These are phyloP conservation scores for Nigrospora osmanthi DNA, from an alignment of 2,329 filamentous ascomycete genomes.

Conservation along the genomic window DNA sequence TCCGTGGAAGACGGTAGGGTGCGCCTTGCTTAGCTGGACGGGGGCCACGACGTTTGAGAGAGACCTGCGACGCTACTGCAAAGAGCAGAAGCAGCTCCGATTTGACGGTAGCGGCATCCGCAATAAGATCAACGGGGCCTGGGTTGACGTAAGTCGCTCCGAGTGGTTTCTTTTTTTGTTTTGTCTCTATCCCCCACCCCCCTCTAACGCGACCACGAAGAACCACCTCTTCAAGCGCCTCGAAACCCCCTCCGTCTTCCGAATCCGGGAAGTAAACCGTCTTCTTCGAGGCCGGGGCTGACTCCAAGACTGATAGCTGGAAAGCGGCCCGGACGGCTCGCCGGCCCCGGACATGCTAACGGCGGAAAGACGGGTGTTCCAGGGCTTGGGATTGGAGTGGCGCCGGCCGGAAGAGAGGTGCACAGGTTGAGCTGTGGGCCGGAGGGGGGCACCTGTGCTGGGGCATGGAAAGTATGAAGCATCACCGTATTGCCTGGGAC, in stretches of 20 bases:
- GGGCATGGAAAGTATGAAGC: too few species aligned
- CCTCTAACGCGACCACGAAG: too few species aligned
- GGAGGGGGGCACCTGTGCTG: too few species aligned
- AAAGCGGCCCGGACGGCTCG: constrained; percentile 41
- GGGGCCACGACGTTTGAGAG: constrained; percentile 86
- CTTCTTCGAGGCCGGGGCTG: too few species aligned
- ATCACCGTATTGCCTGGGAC: too few species aligned
- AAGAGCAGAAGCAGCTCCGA: constrained; percentile 63
- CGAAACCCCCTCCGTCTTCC: too few species aligned
- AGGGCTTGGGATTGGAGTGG: constrained; percentile 63
- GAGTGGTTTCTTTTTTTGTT: too few species aligned
- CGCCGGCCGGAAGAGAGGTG: constrained; percentile 60
- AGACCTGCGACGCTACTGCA: constrained; percentile 75
- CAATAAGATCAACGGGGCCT: constrained; percentile 53
- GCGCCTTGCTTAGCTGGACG: constrained; percentile 81
- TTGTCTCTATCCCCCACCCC: constrained; percentile 22
- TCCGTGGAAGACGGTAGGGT: constrained; percentile 84
- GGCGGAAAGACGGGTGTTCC: constrained; percentile 76
- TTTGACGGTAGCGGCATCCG: constrained; percentile 89
- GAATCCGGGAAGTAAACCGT: too few species aligned
- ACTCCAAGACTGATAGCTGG: constrained; percentile 13
- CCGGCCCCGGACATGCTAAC: constrained; percentile 56
- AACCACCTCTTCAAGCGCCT: too few species aligned
- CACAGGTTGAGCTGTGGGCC: constrained; percentile 49
- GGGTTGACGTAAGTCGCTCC: constrained; percentile 47